Base-by-base conservation (phyloP, 2,329 filamentous ascomycete genomes). In the Fusarium sp. region DNA sequence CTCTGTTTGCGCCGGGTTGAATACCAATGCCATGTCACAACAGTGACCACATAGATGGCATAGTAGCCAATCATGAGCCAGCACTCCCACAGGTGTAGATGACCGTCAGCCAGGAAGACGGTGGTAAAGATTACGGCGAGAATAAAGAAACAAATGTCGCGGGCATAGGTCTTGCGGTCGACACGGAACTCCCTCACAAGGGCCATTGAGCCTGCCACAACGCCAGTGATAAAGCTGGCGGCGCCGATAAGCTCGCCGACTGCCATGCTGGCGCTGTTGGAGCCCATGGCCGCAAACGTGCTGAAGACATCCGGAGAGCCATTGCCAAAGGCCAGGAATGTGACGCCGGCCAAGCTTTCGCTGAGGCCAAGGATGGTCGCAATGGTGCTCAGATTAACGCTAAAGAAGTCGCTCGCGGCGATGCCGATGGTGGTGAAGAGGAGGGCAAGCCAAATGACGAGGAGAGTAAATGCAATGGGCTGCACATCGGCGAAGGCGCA, bases 221-320 rank as follows among this genome's bases (percentile, higher is more conserved):
- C 95, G 2, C 95, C 93, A 1, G 95, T 97, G 79, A 99, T 99
- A 82, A 99, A 99, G 68, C 94, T 91, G 36, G 96, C 96, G 11
- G 96, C 96, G 36, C 96, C 96, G 56, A 99, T 94, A 53, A 99
- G 86, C 82, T 99, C 96, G 47, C 96, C 96, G 41, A 99, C 90
- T 1, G 96, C 96, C 86, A 99, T 89, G 83, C 95, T 97, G n/a
- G 95, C 95, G 78, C 95, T 98, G 77, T 98, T 94, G 27, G 95
- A 97, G 76, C 91, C 91, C 94, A 99, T 98, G 73, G 96, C 97
- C 15, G 96, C 96, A 82, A 99, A 98, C 3, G 96, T 99, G 71
- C 95, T 98, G 81, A 99, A 99, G 47, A 99, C 95, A 81, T 99
- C 96, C 3, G 96, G 96, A 66, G 95, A 98, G 55, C 96, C 96